Conservation (phyloP, 495 filamentous ascomycete genomes). For the Penicillium verhagenii region DNA sequence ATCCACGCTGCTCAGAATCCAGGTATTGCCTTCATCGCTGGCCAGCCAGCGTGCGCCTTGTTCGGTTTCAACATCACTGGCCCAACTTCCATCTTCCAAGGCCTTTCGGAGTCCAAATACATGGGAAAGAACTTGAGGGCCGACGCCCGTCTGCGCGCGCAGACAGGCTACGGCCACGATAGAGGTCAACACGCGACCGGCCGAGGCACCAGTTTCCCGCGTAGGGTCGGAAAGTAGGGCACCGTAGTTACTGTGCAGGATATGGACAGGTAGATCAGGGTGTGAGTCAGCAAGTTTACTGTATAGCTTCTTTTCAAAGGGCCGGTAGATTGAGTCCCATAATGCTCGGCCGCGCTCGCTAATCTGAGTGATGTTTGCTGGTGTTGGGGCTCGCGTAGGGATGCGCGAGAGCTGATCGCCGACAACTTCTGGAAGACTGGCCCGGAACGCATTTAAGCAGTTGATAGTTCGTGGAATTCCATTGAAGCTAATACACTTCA, state of each 20-base stretch:
- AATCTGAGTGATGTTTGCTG: slow-evolving; percentile 50
- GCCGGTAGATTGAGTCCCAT: slow-evolving; percentile 72
- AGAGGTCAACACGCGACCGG: slow-evolving; percentile 64
- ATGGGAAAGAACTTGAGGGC: slow-evolving; percentile 74
- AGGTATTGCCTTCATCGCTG: slow-evolving; percentile 68
- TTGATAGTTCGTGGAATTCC: slow-evolving; percentile 82
- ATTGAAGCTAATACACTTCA: slow-evolving; percentile 85
- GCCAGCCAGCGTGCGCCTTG: slow-evolving; percentile 64
- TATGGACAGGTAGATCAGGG: slow-evolving; percentile 75
- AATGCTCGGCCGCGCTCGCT: slow-evolving; percentile 56
- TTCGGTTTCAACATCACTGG: slow-evolving; percentile 50
- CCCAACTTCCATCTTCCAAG: slow-evolving; percentile 61
- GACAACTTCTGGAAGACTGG: slow-evolving; percentile 45
- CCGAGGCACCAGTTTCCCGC: slow-evolving; percentile 47
- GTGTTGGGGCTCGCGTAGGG: slow-evolving; percentile 18
- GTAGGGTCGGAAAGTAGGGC: slow-evolving; percentile 66
- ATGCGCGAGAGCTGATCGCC: slow-evolving; percentile 16
- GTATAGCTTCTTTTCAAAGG: slow-evolving; percentile 67
- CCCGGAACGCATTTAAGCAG: slow-evolving; percentile 64
- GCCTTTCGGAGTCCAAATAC: slow-evolving; percentile 73
- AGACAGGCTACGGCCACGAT: slow-evolving; percentile 69
- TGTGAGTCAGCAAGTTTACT: slow-evolving; percentile 65
- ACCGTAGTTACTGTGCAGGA: slow-evolving; percentile 68
- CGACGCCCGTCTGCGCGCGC: slow-evolving; percentile 72
- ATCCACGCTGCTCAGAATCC: slow-evolving; percentile 71